Evolutionary conservation across 164 flowering plant genomes (phyloP), one percentile per base, ranked within the genome.

Genomic region (Chloranthus sessilifolius): DNA sequence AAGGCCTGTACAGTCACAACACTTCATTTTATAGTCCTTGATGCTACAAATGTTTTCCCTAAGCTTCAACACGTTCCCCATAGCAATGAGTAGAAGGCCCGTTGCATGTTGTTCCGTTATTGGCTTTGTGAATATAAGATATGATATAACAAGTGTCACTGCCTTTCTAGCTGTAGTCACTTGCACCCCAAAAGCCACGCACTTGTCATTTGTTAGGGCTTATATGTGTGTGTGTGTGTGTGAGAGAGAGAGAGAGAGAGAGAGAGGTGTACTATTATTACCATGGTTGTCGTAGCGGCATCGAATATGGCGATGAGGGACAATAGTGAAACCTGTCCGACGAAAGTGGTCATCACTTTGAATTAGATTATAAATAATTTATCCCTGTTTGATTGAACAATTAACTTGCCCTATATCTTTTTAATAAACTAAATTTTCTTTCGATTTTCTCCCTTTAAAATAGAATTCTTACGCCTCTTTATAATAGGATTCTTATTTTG

Each of bases 261-360:
- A 44, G 30, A 44, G 48, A 12, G 17, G 21, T 2, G 43, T n/a
- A n/a, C n/a, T n/a, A n/a, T n/a, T n/a, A n/a, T n/a, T 76, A 87
- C 96, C 98, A 91, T 85, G 43, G 98, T 94, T 1, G 98, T 91
- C 7, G 95, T 85, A 31, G 98, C 98, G 26, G 98, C 98, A 11
- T 96, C 98, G 40, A 91, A 88, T 8, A 91, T 19, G 33, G 98
- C 98, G 54, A 91, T 85, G 63, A 91, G 90, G 24, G 96, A 88
- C 19, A 91, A 74, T 34, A 91, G 95, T 0, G 98, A 91, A 27
- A 91, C 90, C 71, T 91, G 98, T 27, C 98, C 96, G 0, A 91
- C 67, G 27, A 78, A 91, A 1, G 98, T 91, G 30, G 98, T 96
- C 90, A 85, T 83, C 7, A 96, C 96, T 75, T 91, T 96, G 24